phyloP scores from a whole-genome alignment of 176 grass and related monocot species.

The Leersia perrieri region DNA sequence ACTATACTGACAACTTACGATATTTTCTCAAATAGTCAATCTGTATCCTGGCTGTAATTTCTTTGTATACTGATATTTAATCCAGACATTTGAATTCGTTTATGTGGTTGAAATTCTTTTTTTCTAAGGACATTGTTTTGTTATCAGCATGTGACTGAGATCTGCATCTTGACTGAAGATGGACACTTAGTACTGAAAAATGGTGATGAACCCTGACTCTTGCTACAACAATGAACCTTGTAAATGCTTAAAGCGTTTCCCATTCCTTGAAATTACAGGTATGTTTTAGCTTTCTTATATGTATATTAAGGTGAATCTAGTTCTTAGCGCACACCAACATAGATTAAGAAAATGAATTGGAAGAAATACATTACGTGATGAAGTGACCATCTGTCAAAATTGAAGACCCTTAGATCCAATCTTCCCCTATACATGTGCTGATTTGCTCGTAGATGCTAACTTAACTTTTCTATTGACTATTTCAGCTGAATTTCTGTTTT shows the following conservation, averaged over 20 bases:
- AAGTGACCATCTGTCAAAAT: neutral
- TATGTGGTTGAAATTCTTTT: neutral
- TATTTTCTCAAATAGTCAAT: neutral
- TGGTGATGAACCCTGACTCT: slow-evolving; percentile 50
- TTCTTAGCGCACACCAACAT: neutral
- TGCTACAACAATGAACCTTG: neutral
- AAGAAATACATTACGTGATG: slow-evolving; percentile 6
- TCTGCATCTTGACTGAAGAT: slow-evolving; percentile 44
- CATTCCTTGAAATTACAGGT: slow-evolving; percentile 9
- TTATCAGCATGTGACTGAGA: slow-evolving; percentile 41
- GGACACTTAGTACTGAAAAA: slow-evolving; percentile 44
- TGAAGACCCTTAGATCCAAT: neutral
- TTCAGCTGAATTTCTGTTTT: too few relatives aligned
- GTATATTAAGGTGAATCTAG: neutral
- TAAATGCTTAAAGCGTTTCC: slow-evolving; percentile 28
- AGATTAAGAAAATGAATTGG: neutral
- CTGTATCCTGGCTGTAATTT: neutral
- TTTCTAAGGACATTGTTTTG: neutral
- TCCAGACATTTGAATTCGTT: neutral
- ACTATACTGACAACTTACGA: neutral
- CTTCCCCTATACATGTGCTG: neutral
- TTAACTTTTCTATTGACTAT: neutral
- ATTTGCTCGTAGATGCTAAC: neutral
- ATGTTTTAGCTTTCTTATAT: neutral
- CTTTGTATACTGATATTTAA: neutral